Evolutionary conservation across 164 flowering plant genomes (phyloP), one percentile per base, ranked within the genome.

Genomic region (Pachysandra terminalis): DNA sequence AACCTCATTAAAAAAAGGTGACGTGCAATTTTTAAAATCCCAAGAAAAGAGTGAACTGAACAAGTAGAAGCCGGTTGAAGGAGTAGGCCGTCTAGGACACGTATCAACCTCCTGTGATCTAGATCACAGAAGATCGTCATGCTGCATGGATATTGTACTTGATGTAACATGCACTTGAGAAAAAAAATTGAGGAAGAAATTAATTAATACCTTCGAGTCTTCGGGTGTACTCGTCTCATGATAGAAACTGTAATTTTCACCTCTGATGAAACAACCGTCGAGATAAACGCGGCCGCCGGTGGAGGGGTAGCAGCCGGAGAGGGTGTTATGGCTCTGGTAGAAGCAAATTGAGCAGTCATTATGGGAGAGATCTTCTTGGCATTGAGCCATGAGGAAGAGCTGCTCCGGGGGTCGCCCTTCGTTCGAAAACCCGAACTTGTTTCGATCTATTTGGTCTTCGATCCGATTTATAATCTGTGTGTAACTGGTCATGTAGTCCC

Each of bases 221-320:
- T 17, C 26, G n/a, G 51, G 64, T 9, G 26, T 16, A 19, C 25
- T 0, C 6, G 59, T 12, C 21, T 79, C 80, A 0, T 60, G 5
- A 41, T 15, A 77, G 68, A 82, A 84, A 35, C 65, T 68, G 57
- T 79, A 77, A 63, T 79, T 81, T 0, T 80, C 82, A 2, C 57
- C 67, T 51, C 84, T 74, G 12, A 81, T 56, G 32, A 73, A 84
- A 59, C 87, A 84, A 2, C 84, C 84, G 25, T 82, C 84, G 21
- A 78, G 69, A 59, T 67, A 79, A 70, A 82, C 70, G 17, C 74
- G 79, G 12, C 77, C 85, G 0, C 82, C 82, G 27, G 64, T 51
- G 48, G 64, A 14, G 0, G 86, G 84, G 16, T 74, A 75, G 69
- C 86, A 83, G 0, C 62, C 49, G 3, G 79, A 45, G 23, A 83